Base-by-base conservation (phyloP, 495 filamentous ascomycete genomes). In the Jackrogersella minutella region DNA sequence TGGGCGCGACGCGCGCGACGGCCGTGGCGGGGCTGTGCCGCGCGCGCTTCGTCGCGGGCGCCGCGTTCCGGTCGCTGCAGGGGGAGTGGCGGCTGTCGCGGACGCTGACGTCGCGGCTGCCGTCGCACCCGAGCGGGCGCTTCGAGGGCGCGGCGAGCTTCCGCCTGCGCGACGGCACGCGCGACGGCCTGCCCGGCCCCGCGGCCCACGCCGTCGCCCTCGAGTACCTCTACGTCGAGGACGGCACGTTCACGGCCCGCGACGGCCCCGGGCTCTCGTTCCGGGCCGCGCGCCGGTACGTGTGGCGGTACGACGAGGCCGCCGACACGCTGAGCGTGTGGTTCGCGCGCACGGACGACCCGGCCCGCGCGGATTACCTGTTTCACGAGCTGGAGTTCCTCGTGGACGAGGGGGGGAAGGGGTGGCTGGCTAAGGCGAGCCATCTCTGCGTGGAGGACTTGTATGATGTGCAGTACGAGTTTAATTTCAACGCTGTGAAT, bases 31-130 rank as follows among this genome's bases (percentile, higher is more conserved):
- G 77, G 1, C 40, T 82, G n/a, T 68, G 68, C 0, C 66, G 71
- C 1, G 75, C 73, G 33, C 69, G 73, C 6, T 89, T 84, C 67
- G 79, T 88, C 19, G 77, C 87, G 0, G 74, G 76, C n/a, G 90
- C 88, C 0, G 82, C 90, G 3, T 94, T 94, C 69, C 79, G 90
- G 31, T 89, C 85, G 3, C 76, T 96, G 1, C 88, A 93, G 5
- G 93, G 93, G 3, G 72, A 77, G 16, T 97, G 93, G 93, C 80
- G 70, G 7, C 78, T 90, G 16, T 78, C 80, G 8, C 83, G 84
- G 2, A 78, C 71, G 1, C 73, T 89, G 2, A 68, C 66, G 22
- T 86, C 80, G 46, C 66, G 70, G 5, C 65, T 83, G 3, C 74
- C 78, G 0, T 77, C 77, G 17, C 84, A 83, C 52, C 87, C 88